These are phyloP conservation scores for Epichloe sibirici DNA, from an alignment of 2,329 filamentous ascomycete genomes.

Conservation along the genomic window DNA sequence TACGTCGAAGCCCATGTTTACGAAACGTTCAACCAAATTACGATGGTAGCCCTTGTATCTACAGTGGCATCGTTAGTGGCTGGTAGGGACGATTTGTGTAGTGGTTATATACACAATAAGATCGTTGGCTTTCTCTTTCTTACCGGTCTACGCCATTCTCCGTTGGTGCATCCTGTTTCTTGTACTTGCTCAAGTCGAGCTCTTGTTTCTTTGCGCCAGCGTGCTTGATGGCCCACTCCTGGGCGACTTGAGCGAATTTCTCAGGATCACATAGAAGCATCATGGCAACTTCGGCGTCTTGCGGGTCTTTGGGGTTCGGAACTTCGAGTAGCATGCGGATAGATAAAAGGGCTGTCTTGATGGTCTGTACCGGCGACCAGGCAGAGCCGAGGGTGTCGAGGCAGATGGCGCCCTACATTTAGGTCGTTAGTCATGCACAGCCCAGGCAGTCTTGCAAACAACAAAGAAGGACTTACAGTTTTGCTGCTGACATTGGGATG, in stretches of 20 bases:
- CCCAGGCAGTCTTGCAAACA: neutral
- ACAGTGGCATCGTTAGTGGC: neutral
- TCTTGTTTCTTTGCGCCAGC: conserved; percentile 56
- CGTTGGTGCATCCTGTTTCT: conserved; percentile 17
- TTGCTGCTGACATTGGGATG: conserved; percentile 94
- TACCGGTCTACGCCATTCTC: conserved; percentile 18
- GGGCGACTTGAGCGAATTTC: conserved; percentile 67
- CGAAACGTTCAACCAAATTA: conserved; percentile 70
- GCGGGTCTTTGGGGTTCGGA: conserved; percentile 90
- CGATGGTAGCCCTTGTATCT: conserved; percentile 85
- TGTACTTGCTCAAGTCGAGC: conserved; percentile 25
- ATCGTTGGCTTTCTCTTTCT: neutral
- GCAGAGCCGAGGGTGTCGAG: conserved; percentile 80
- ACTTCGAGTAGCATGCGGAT: conserved; percentile 86
- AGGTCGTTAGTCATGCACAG: neutral
- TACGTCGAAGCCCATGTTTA: conserved; percentile 82
- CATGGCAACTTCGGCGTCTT: conserved; percentile 87
- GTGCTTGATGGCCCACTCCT: conserved; percentile 80
- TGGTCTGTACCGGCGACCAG: conserved; percentile 93
- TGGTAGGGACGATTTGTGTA: neutral
- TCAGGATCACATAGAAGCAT: conserved; percentile 75
- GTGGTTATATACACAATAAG: neutral
- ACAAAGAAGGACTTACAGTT: conserved; percentile 49
- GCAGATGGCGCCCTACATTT: conserved; percentile 79
- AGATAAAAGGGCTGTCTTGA: conserved; percentile 89